Conservation (phyloP, 352 stramenopile genomes). For the Phytopythium litorale region DNA sequence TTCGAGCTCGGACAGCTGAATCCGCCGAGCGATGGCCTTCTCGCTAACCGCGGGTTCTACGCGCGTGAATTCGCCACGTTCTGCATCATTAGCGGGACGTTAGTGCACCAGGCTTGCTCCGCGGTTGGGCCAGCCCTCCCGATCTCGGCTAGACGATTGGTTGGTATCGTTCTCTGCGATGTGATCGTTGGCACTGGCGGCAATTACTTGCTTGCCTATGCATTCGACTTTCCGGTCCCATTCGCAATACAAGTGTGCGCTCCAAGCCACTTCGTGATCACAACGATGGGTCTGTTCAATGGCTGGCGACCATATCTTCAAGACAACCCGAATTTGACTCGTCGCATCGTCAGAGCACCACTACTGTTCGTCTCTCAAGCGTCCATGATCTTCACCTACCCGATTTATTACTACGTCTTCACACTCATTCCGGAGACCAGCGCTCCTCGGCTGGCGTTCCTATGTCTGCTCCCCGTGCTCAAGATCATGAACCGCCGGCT, state of each 20-base stretch:
- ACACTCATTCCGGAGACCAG: slow-evolving; percentile 1
- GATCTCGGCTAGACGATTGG: slow-evolving; percentile 7
- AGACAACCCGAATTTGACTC: slow-evolving; percentile 1
- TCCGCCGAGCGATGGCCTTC: slow-evolving; percentile 5
- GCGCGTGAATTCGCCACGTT: slow-evolving; percentile 11
- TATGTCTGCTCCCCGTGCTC: slow-evolving; percentile 22
- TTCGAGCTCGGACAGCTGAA: slow-evolving; percentile 13
- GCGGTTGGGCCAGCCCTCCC: slow-evolving; percentile 10
- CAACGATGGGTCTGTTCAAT: slow-evolving; percentile 4
- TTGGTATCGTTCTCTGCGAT: slow-evolving; percentile 4
- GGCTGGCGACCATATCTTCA: slow-evolving; percentile 4
- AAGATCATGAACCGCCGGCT: slow-evolving; percentile 28
- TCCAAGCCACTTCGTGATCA: slow-evolving; percentile 8
- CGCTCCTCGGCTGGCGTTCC: slow-evolving; percentile 10
- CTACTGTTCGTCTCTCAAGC: slow-evolving; percentile 8
- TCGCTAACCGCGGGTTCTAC: slow-evolving; percentile 15
- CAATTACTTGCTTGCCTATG: slow-evolving; percentile 6
- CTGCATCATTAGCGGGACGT: not conserved
- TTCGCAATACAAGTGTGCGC: slow-evolving; percentile 14
- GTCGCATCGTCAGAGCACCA: slow-evolving; percentile 1
- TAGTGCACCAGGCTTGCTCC: not conserved
- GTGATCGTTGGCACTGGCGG: slow-evolving; percentile 3
- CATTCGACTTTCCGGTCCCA: slow-evolving; percentile 14
- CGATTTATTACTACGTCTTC: slow-evolving; percentile 20
- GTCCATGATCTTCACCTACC: slow-evolving; percentile 17